Evolutionary conservation across 805 yeast genomes (phyloP).

Genomic region (Myxozyma melibiosi): DNA sequence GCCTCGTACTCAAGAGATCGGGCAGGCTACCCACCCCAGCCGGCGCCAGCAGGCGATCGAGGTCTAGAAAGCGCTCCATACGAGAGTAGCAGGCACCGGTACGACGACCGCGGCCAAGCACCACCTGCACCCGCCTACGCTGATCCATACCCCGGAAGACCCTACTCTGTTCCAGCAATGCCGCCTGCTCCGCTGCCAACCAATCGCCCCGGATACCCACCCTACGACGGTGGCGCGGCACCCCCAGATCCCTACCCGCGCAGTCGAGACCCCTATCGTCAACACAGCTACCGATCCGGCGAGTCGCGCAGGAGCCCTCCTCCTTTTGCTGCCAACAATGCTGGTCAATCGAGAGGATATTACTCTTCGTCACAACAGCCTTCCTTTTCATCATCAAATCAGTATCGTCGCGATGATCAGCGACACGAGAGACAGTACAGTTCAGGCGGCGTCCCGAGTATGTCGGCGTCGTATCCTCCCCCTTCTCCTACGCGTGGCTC

Average conservation of each 20-base stretch:
- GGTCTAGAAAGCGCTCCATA: background rate
- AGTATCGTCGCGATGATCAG: background rate
- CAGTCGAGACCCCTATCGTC: constrained; percentile 12
- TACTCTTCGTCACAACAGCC: constrained; percentile 2
- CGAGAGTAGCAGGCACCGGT: background rate
- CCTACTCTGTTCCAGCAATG: constrained; percentile 6
- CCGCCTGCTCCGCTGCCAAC: constrained; percentile 10
- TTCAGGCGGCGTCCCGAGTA: too few relatives aligned
- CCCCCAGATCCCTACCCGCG: constrained; percentile 29
- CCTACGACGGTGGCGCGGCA: constrained; percentile 7
- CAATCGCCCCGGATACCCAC: constrained; percentile 6
- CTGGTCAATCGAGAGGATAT: constrained; percentile 4
- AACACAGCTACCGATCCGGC: background rate
- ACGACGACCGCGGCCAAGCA: background rate
- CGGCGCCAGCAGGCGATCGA: background rate
- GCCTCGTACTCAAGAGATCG: too few relatives aligned
- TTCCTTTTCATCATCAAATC: background rate
- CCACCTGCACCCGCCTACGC: background rate
- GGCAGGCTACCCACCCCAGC: too few relatives aligned
- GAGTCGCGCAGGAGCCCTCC: constrained; percentile 7
- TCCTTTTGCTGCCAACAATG: background rate
- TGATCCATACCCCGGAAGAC: background rate
- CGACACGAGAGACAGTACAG: constrained; percentile 8
- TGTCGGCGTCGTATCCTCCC: constrained; percentile 1
- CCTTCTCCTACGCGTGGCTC: background rate